Evolutionary conservation across 192 early-diverging fungal species (phyloP), one percentile per base, ranked within the genome.

Genomic region (Backusella tuberculispora): DNA sequence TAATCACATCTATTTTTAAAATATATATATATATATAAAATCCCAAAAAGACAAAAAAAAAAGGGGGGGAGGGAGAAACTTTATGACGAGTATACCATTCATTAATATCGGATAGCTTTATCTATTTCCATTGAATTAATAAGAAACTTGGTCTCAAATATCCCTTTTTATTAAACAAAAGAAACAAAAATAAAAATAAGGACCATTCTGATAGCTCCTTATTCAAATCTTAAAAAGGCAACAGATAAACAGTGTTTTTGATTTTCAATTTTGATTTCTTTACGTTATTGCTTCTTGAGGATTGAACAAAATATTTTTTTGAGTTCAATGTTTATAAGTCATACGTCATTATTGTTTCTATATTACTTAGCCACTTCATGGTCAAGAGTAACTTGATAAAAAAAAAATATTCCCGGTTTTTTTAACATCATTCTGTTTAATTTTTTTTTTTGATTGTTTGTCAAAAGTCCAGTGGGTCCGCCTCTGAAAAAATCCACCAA

Each of bases 231-330:
- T 14, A 60, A 60, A 60, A 60, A 60, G 53, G 53, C 53, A 60
- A 60, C 53, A 60, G 53, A 24, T 60, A 60, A 60, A 60, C 53
- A 60, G 48, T 19, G 53, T 26, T 24, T 53, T n/a, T 50, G n/a
- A 9, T 50, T 60, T 60, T 26, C 53, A 60, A 60, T 60, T 60
- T 19, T 9, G 53, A 12, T 26, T 60, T 50, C 26, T 24, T 60
- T 60, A 60, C 53, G 21, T 60, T 26, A 21, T 34, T 34, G 29
- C 29, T 34, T 34, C 29, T 34, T 34, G 26, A 60, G 53, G 53
- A 60, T 19, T 26, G 10, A 53, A 53, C n/a, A 53, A 53, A 53
- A 46, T 7, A 46, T 46, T 14, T 34, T 34, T 34, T 34, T 34
- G 2, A 34, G 29, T 12, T 12, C 12, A 26, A 60, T 13, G 21